Evolutionary conservation across 129 eudicot species (phyloP).

Genomic region (Deinandra increscens): DNA sequence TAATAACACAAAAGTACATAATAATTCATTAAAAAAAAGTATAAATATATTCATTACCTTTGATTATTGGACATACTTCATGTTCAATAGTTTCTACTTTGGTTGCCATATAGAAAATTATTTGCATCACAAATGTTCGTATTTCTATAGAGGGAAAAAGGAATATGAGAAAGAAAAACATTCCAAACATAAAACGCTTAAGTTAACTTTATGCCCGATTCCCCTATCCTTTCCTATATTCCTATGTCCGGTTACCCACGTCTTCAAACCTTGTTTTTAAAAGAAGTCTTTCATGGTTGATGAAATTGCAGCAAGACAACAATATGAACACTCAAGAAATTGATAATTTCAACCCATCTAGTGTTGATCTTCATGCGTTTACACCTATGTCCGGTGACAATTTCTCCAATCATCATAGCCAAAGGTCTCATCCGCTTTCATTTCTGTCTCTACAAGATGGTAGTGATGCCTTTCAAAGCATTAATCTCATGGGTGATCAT

Average conservation of each 20-base stretch:
- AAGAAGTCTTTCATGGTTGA: constrained; percentile 27
- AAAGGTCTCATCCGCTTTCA: constrained; percentile 31
- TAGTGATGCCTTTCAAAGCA: constrained; percentile 26
- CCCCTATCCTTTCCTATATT: constrained; percentile 14
- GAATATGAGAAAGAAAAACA: constrained; percentile 27
- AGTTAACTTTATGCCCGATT: constrained; percentile 33
- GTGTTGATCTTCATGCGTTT: constrained; percentile 36
- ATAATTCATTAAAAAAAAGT: too few relatives aligned
- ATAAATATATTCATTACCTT: too few relatives aligned
- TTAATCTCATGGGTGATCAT: constrained; percentile 21
- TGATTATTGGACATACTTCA: too few relatives aligned
- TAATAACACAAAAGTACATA: too few relatives aligned
- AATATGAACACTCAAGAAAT: constrained; percentile 35
- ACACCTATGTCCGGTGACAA: constrained; percentile 38
- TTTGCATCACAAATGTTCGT: too few relatives aligned
- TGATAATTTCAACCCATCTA: constrained; percentile 37
- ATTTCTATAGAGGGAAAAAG: too few relatives aligned
- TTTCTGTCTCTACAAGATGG: constrained; percentile 17
- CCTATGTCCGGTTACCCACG: constrained; percentile 17
- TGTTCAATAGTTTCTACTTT: too few relatives aligned
- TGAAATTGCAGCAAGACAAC: constrained; percentile 19
- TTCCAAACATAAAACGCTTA: constrained; percentile 38
- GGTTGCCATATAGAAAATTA: too few relatives aligned
- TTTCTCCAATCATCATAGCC: constrained; percentile 27
- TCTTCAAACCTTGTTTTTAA: constrained; percentile 22